These are phyloP conservation scores for Coniochaeta sp. DNA, from an alignment of 2,329 filamentous ascomycete species.

Conservation along the genomic window DNA sequence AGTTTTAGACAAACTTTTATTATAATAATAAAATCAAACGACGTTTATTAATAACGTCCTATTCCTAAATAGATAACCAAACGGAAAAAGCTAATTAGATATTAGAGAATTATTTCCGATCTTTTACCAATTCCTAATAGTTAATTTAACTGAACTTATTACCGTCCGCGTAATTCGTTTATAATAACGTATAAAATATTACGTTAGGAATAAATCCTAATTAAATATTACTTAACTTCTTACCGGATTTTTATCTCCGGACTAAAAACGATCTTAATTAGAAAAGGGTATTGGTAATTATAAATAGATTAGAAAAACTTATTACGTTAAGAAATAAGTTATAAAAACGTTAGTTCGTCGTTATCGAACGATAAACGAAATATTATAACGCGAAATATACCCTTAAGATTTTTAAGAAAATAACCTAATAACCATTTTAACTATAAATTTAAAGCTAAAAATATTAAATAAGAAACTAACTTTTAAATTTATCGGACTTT, in stretches of 20 bases:
- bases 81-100: slow-evolving; percentile 7
- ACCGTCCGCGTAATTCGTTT: background rate
- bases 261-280: background rate
- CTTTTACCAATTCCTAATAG: slow-evolving; percentile 4
- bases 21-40: slow-evolving; percentile 1
- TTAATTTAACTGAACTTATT: background rate
- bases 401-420: background rate
- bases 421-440: background rate
- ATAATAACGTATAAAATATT: background rate
- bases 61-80: slow-evolving; percentile 7
- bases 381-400: background rate
- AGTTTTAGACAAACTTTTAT: too few species aligned
- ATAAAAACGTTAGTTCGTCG: background rate
- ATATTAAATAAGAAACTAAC: background rate
- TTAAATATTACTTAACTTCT: background rate
- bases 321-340: background rate
- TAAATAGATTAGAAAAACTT: background rate
- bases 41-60: slow-evolving; percentile 4
- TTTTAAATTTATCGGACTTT: background rate
- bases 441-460: background rate
- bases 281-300: background rate
- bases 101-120: slow-evolving; percentile 5
- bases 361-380: background rate
- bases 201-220: background rate
- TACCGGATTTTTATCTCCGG: background rate